A percentile compares a stretch with the other conserved stretches of the same genome.
These are phyloP conservation scores for Gaeumannomyces tritici DNA, from an alignment of 2,329 filamentous ascomycete genomes.

Conservation along the genomic window DNA sequence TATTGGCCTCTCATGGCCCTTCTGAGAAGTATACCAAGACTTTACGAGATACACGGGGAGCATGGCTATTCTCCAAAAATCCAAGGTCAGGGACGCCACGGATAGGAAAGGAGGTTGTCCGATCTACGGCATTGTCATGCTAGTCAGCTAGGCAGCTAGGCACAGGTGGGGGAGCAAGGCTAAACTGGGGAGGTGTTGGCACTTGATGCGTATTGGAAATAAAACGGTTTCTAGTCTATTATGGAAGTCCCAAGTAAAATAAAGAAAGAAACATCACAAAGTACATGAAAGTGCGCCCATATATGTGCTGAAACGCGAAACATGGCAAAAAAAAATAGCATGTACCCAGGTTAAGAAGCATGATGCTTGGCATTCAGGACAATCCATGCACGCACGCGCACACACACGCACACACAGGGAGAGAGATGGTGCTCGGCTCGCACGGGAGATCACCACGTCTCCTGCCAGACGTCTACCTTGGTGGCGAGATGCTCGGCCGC, in stretches of 20 bases:
- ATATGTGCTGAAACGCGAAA: not conserved
- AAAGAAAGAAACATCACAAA: not conserved
- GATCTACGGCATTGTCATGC: too few species aligned
- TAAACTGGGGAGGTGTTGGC: not conserved
- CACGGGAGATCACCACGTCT: constrained; percentile 52
- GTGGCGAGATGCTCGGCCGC: constrained; percentile 23
- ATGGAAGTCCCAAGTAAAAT: not conserved
- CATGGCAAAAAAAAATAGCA: too few species aligned
- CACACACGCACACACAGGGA: too few species aligned
- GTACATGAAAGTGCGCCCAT: not conserved
- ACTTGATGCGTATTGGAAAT: not conserved
- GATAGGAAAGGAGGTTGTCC: too few species aligned
- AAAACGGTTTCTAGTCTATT: not conserved
- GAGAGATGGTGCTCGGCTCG: too few species aligned
- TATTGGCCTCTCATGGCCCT: not conserved
- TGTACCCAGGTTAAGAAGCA: too few species aligned
- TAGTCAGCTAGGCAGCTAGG: too few species aligned
- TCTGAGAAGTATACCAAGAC: not conserved
- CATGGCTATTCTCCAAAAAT: not conserved
- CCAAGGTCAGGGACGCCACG: not conserved
- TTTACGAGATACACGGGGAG: not conserved
- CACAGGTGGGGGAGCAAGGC: not conserved
- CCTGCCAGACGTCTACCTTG: constrained; percentile 42
- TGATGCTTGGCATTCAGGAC: not conserved
- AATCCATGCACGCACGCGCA: not conserved